Conservation (phyloP, 371 early-diverging fungal species). For the Apophysomyces sp. region DNA sequence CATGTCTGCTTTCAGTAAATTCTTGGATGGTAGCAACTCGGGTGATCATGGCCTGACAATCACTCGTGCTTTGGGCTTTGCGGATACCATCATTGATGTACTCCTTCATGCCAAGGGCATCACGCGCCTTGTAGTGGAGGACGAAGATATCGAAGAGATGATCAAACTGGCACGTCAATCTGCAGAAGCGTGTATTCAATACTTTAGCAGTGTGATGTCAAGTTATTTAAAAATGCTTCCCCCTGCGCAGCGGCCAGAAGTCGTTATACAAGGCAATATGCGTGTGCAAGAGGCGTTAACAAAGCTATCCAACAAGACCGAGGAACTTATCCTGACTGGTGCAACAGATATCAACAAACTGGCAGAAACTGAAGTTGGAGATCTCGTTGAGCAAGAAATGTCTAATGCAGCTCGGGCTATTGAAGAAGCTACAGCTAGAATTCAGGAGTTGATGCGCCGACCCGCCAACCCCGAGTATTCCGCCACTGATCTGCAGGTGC, state of each 20-base stretch:
- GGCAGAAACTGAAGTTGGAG: conserved; percentile 83
- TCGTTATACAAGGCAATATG: conserved; percentile 72
- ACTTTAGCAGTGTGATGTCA: conserved; percentile 88
- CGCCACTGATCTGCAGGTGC: conserved; percentile 82
- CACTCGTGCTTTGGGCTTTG: conserved; percentile 75
- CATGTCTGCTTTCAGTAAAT: conserved; percentile 70
- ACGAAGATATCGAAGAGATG: conserved; percentile 78
- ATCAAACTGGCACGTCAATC: conserved; percentile 65
- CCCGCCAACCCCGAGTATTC: conserved; percentile 74
- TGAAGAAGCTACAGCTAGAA: conserved; percentile 84
- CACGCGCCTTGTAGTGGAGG: conserved; percentile 77
- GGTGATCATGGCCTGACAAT: conserved; percentile 88
- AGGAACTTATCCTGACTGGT: conserved; percentile 73
- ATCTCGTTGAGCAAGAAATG: conserved; percentile 94
- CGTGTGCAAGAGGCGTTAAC: conserved; percentile 73
- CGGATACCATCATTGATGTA: conserved; percentile 82
- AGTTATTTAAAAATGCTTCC: conserved; percentile 69
- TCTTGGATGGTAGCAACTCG: conserved; percentile 71
- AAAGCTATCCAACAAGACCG: conserved; percentile 71
- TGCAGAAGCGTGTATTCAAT: conserved; percentile 67
- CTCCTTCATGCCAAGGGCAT: conserved; percentile 89
- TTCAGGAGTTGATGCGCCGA: conserved; percentile 76
- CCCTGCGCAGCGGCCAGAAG: conserved; percentile 68
- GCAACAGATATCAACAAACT: conserved; percentile 65
- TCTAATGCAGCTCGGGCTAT: conserved; percentile 88